Evolutionary conservation across 169 alveolate species (phyloP).

Genomic region (Eimeria falciformis): DNA sequence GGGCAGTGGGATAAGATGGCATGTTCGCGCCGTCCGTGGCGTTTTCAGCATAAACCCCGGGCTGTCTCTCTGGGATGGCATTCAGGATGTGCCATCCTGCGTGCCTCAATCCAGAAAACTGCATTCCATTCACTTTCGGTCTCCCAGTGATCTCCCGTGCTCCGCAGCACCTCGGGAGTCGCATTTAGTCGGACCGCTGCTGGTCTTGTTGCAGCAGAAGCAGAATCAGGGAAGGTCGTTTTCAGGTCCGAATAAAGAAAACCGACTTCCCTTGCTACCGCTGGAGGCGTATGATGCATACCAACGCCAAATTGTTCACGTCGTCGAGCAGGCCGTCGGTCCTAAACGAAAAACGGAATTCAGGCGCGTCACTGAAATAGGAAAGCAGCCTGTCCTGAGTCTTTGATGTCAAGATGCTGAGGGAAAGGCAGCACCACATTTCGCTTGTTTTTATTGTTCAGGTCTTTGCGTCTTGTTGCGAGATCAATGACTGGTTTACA

Average conservation of each 20-base stretch:
- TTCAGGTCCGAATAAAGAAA: neutral
- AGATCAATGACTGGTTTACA: conserved; percentile 20
- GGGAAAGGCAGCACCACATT: too few relatives aligned
- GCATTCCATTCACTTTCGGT: neutral
- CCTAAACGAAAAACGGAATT: neutral
- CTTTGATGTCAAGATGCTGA: neutral
- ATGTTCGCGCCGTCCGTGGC: too few relatives aligned
- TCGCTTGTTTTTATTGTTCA: neutral
- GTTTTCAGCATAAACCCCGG: too few relatives aligned
- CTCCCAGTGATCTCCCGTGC: too few relatives aligned
- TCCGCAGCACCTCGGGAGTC: too few relatives aligned
- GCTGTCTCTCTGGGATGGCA: too few relatives aligned
- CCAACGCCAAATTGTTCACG: neutral
- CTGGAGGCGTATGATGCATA: conserved; percentile 11
- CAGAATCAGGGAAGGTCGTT: neutral
- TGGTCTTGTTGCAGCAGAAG: conserved; percentile 9
- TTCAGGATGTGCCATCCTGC: too few relatives aligned
- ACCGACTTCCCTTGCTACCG: neutral
- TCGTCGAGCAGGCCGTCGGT: conserved; percentile 7
- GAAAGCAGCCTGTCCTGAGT: neutral
- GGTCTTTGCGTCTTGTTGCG: conserved; percentile 14
- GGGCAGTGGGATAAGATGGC: too few relatives aligned
- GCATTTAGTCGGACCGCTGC: too few relatives aligned
- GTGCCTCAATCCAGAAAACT: too few relatives aligned
- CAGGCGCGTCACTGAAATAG: conserved; percentile 6